Evolutionary conservation across 1,284 basidiomycete species (phyloP).

Genomic region (Ceratobasidium sp.): DNA sequence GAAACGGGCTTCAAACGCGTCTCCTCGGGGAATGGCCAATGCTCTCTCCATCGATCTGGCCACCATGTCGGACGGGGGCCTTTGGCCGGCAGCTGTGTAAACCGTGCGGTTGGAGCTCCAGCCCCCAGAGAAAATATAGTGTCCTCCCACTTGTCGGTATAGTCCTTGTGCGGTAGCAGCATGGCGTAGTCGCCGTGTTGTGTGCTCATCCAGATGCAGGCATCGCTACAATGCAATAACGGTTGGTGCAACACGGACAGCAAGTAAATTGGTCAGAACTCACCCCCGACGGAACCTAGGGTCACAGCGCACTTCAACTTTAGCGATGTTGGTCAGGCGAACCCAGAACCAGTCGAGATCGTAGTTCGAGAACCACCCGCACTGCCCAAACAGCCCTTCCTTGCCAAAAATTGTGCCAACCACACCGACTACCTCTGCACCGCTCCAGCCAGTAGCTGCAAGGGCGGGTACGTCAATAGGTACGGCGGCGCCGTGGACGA

Average conservation of each 20-base stretch:
- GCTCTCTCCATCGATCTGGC: too few relatives aligned
- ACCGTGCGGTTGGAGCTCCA: too few relatives aligned
- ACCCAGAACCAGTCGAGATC: constrained; percentile 25
- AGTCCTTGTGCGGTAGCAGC: neutral
- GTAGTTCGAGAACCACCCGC: constrained; percentile 23
- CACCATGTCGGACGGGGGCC: too few relatives aligned
- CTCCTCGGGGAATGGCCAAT: too few relatives aligned
- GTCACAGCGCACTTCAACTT: neutral
- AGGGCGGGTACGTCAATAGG: too few relatives aligned
- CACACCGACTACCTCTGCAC: neutral
- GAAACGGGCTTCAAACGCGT: too few relatives aligned
- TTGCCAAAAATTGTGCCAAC: neutral
- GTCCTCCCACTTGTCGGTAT: neutral
- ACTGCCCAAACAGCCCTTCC: constrained; percentile 27
- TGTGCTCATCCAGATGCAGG: neutral
- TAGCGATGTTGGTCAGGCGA: neutral
- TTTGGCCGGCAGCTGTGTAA: too few relatives aligned
- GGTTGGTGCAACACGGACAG: too few relatives aligned
- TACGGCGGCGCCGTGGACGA: too few relatives aligned
- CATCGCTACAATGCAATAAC: neutral
- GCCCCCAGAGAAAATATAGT: neutral
- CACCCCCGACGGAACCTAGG: neutral
- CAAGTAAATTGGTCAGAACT: neutral
- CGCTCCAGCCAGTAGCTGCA: too few relatives aligned
- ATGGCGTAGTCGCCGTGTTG: neutral